Conservation (phyloP, 208 protist genomes). For the Acanthamoeba sp. region DNA sequence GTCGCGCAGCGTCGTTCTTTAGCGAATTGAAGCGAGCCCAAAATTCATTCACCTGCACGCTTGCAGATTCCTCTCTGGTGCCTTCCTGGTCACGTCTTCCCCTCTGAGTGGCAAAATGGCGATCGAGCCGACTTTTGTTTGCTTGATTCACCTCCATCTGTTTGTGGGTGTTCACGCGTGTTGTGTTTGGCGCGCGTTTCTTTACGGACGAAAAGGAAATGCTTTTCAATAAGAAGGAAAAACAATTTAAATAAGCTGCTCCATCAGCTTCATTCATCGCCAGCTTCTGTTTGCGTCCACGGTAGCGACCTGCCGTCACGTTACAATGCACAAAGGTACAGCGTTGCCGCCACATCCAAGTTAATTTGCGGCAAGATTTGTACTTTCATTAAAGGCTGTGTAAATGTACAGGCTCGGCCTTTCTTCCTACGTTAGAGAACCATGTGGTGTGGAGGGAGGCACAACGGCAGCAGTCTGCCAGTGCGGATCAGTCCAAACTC, state of each 20-base stretch:
- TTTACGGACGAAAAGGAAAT: not conserved
- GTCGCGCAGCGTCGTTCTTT: not conserved
- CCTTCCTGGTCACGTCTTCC: not conserved
- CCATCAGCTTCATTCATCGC: too few relatives aligned
- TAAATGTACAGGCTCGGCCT: not conserved
- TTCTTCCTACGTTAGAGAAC: not conserved
- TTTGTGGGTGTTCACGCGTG: not conserved
- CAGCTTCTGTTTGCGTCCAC: too few relatives aligned
- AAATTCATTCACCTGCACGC: not conserved
- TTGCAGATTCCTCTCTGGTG: not conserved
- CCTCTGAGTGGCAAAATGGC: not conserved
- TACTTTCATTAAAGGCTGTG: not conserved
- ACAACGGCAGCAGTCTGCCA: not conserved
- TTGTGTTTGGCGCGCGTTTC: not conserved
- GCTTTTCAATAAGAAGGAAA: not conserved
- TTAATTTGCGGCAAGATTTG: not conserved
- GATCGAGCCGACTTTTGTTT: conserved; percentile 10
- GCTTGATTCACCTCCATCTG: conserved; percentile 8
- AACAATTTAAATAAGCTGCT: not conserved
- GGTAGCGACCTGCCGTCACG: too few relatives aligned
- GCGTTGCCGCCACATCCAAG: too few relatives aligned
- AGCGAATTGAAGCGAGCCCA: not conserved
- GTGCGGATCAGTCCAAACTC: not conserved
- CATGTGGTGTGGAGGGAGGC: not conserved
- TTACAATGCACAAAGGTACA: not conserved